Conservation (phyloP, 2,329 filamentous ascomycete species). For the Berkeleyomyces rouxiae region DNA sequence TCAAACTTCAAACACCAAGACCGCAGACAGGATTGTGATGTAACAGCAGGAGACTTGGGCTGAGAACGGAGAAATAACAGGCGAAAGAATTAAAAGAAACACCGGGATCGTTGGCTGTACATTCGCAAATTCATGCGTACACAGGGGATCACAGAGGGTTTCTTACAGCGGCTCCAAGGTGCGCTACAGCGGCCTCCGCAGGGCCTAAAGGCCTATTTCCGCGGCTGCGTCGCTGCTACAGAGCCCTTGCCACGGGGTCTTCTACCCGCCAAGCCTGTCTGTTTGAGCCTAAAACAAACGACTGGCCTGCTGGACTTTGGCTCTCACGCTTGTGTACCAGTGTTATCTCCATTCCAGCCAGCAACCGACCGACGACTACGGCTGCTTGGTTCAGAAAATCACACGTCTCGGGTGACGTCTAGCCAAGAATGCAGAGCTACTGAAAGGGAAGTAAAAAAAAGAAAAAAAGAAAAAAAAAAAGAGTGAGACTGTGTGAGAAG, state of each 20-base stretch:
- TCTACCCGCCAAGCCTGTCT: background rate
- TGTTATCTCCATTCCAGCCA: background rate
- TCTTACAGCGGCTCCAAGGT: too few species aligned
- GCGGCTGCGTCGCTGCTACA: too few species aligned
- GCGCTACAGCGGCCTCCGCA: too few species aligned
- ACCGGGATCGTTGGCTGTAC: too few species aligned
- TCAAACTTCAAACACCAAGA: background rate
- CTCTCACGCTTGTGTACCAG: background rate
- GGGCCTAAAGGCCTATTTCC: too few species aligned
- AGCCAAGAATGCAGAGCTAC: background rate
- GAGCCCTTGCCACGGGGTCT: too few species aligned
- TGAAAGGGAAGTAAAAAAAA: background rate
- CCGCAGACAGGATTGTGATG: conserved; percentile 2
- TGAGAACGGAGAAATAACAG: too few species aligned
- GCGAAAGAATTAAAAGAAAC: too few species aligned
- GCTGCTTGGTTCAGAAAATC: background rate
- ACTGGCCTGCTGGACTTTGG: background rate
- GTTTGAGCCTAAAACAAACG: background rate
- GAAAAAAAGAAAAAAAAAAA: background rate
- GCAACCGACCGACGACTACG: too few species aligned
- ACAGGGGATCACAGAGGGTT: too few species aligned
- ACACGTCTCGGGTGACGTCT: background rate
- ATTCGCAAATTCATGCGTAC: too few species aligned
- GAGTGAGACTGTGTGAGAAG: background rate
- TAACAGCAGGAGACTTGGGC: background rate